Conservation (phyloP, 2,329 filamentous ascomycete species). For the Annulohypoxylon truncatum region DNA sequence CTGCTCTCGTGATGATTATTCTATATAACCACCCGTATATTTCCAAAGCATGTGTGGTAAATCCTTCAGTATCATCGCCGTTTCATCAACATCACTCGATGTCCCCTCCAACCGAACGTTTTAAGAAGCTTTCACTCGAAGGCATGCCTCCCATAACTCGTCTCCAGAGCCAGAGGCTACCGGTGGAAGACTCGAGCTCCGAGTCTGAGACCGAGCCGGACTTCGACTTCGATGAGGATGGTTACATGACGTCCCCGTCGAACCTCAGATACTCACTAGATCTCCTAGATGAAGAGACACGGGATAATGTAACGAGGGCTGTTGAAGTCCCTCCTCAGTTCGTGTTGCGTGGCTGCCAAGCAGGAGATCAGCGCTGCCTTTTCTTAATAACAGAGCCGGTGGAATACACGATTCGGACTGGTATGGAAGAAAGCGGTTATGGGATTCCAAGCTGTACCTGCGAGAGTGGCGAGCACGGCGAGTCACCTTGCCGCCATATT, state of each 20-base stretch:
- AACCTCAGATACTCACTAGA: constrained; percentile 52
- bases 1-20: constrained; percentile 27
- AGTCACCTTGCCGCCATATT: constrained; percentile 62
- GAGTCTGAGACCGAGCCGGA: constrained; percentile 52
- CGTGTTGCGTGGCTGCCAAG: constrained; percentile 61
- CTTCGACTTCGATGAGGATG: constrained; percentile 50
- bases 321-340: constrained; percentile 63
- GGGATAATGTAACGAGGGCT: constrained; percentile 56
- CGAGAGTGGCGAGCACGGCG: constrained; percentile 43
- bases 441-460: constrained; percentile 62
- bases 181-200: constrained; percentile 44
- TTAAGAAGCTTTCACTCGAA: constrained; percentile 57
- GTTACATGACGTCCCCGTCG: constrained; percentile 50
- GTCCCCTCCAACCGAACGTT: constrained; percentile 50
- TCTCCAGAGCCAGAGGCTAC: constrained; percentile 47
- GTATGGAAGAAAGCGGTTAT: constrained; percentile 54
- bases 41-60: constrained; percentile 22
- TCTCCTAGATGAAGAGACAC: constrained; percentile 50
- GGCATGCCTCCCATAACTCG: constrained; percentile 54
- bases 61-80: constrained; percentile 31
- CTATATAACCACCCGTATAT: constrained; percentile 43
- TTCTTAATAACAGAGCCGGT: constrained; percentile 68
- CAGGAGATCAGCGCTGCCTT: constrained; percentile 61
- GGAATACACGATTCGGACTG: constrained; percentile 63
- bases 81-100: constrained; percentile 48